Evolutionary conservation across 2,329 filamentous ascomycete genomes (phyloP), one percentile per base, ranked within the genome.

Genomic region (Stagonosporopsis tanaceti): DNA sequence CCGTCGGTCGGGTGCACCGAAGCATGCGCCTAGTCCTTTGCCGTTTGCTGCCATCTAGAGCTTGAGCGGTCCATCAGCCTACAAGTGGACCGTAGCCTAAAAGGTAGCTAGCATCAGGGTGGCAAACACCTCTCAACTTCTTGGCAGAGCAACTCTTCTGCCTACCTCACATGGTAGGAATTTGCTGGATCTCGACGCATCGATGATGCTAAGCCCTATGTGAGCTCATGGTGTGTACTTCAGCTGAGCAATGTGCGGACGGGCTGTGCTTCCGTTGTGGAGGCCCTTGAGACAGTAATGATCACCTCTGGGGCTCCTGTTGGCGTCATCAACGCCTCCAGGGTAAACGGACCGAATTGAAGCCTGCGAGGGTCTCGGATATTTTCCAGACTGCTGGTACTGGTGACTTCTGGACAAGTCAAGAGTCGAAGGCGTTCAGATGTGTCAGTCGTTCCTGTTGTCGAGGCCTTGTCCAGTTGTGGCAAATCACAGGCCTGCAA

Each of bases 1-100:
- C 54, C 37, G 44, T 45, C 54, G 54, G 44, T 27, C 35, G 44
- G 32, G 32, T n/a, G 32, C 32, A 28, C 48, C 54, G 48, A 53
- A 22, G 25, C 30, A 28, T 2, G 14, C 32, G 6, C 17, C 17
- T 44, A 47, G 38, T 39, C 37, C 38, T 39, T 40, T 30, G 27
- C 30, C 5, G 42, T 27, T 34, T 39, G 54, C 25, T 38, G 44
- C 37, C 17, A 32, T 27, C 39, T 20, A 25, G 32, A 34, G 12
- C 4, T 35, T 27, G 6, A 52, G 25, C 48, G 25, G 12, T 52
- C 53, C 17, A 32, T 28, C 28, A 28, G 14, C n/a, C 41, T 45
- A 27, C 22, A 7, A 17, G 11, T 24, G 24, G 20, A 20, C 25
- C n/a, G 34, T 22, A 24, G 22, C 12, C 17, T 34, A 14, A 27